phyloP scores from a whole-genome alignment of 2,329 filamentous ascomycete genomes.

The Ploettnerulaceae sp. region DNA sequence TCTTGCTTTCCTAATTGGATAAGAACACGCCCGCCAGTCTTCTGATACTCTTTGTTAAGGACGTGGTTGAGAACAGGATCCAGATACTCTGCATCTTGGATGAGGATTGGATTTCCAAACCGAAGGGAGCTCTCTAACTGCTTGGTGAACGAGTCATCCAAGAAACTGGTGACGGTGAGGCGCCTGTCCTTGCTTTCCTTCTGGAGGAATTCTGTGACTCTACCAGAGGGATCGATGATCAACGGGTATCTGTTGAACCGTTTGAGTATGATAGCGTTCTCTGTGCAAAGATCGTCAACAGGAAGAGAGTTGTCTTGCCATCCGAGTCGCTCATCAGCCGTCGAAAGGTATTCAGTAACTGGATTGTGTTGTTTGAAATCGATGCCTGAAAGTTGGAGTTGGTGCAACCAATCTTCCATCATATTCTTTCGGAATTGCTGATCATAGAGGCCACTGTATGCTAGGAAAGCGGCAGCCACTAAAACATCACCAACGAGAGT shows the following conservation, averaged over 20 bases:
- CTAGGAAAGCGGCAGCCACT: slow-evolving; percentile 93
- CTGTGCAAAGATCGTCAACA: slow-evolving; percentile 95
- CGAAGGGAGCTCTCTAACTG: slow-evolving; percentile 94
- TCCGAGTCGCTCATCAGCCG: slow-evolving; percentile 85
- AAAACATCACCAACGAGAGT: slow-evolving; percentile 94
- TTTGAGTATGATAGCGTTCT: slow-evolving; percentile 96
- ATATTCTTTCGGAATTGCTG: slow-evolving; percentile 97
- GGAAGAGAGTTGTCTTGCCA: slow-evolving; percentile 95
- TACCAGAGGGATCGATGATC: slow-evolving; percentile 95
- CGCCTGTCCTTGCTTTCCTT: slow-evolving; percentile 91
- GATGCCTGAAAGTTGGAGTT: slow-evolving; percentile 88
- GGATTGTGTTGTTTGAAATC: slow-evolving; percentile 91
- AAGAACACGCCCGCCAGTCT: slow-evolving; percentile 93
- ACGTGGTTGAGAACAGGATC: slow-evolving; percentile 98
- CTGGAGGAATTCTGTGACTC: slow-evolving; percentile 90
- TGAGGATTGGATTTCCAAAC: slow-evolving; percentile 97
- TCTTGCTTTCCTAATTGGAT: slow-evolving; percentile 98
- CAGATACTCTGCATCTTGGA: slow-evolving; percentile 95
- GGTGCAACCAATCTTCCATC: slow-evolving; percentile 95
- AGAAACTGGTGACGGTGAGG: slow-evolving; percentile 93
- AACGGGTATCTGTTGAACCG: slow-evolving; percentile 97
- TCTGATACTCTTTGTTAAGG: slow-evolving; percentile 98
- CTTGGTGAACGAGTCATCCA: slow-evolving; percentile 97
- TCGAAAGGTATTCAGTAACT: slow-evolving; percentile 93
- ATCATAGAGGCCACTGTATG: slow-evolving; percentile 94